A percentile compares a stretch with the other conserved stretches of the same genome.
Conservation (phyloP, 2,329 filamentous ascomycete species). For the Diaporthe sp. region DNA sequence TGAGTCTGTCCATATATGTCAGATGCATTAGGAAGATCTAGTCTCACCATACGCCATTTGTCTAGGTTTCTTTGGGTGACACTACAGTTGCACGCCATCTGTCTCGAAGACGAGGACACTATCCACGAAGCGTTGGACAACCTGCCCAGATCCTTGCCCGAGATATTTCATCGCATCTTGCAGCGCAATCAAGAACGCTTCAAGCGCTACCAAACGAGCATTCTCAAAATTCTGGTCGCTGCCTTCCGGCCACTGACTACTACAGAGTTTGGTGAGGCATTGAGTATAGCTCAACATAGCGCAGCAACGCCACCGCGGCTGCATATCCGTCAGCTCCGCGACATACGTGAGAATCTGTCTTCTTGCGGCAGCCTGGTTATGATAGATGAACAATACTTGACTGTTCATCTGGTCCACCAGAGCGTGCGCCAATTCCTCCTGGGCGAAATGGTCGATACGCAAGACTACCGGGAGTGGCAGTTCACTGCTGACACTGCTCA, state of each 20-base stretch:
- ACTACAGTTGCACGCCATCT: conserved; percentile 5
- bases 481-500: background rate
- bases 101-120: background rate
- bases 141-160: background rate
- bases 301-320: background rate
- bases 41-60: background rate
- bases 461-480: background rate
- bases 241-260: conserved; percentile 3
- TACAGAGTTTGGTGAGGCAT: background rate
- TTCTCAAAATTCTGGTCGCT: background rate
- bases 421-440: background rate
- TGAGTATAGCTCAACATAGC: background rate
- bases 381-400: background rate
- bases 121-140: background rate
- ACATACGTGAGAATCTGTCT: background rate
- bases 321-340: background rate
- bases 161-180: background rate
- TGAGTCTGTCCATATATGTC: background rate
- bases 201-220: background rate
- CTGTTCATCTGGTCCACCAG: background rate
- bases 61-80: conserved; percentile 6
- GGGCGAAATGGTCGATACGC: background rate
- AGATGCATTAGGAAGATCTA: too few relatives aligned
- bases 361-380: conserved; percentile 14
- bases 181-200: background rate